Base-by-base conservation (phyloP, 495 filamentous ascomycete genomes). In the Halenospora varia region DNA sequence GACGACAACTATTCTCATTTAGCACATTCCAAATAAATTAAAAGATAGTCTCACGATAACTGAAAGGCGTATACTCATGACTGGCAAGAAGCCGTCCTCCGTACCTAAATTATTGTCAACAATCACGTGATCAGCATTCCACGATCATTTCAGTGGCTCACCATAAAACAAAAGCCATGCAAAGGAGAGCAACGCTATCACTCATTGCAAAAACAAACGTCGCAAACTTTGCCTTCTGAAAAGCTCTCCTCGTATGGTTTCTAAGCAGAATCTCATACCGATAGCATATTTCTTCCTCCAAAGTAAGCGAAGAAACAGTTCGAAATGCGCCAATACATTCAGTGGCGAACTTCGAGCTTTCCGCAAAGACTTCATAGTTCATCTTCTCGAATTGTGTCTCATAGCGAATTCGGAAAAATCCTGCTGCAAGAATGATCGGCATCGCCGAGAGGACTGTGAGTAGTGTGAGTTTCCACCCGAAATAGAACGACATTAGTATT, bases 141-240 rank as follows among this genome's bases (percentile, higher is more conserved):
- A n/a, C n/a, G n/a, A n/a, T n/a, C n/a, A n/a, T n/a, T n/a, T n/a
- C n/a, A n/a, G n/a, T n/a, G n/a, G 65, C 74, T 26, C 76, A 87
- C 81, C 81, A 84, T n/a, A 82, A 71, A n/a, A 77, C 72, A 61
- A 83, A 78, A 6, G 81, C 79, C 71, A 79, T 81, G 25, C 78
- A 80, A n/a, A 85, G 71, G 10, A 88, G 55, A 0, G 73, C 62
- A 40, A 82, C 66, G 51, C 78, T 81, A 44, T 82, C 79, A 26
- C 73, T 74, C 45, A 73, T 66, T 3, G 79, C 73, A 64, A 81
- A 82, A 9, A 82, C 57, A 44, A 82, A 48, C 2, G 75, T 80
- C 1, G 80, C 73, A 52, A 75, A 72, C 51, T 75, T 75, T 1
- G 82, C 77, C 56, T 79, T 79, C 18, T 68, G 68, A 11, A 81